phyloP scores from a whole-genome alignment of 306 rosid species.

The Astragalus membranaceus region DNA sequence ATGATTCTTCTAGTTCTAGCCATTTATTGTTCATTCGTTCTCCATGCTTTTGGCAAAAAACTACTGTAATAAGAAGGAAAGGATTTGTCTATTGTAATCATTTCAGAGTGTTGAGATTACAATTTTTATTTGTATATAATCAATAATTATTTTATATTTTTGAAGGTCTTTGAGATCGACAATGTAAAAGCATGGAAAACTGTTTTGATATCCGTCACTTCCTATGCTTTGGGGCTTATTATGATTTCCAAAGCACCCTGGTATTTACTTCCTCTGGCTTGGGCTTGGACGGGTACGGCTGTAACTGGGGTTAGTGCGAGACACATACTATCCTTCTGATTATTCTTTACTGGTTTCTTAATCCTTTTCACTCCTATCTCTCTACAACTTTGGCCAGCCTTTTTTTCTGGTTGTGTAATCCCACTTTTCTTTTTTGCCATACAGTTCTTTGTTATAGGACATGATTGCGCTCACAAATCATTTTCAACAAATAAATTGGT shows the following conservation, averaged over 20 bases:
- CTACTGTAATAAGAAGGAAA: not conserved
- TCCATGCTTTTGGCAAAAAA: not conserved
- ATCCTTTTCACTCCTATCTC: not conserved
- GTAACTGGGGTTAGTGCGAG: slow-evolving; percentile 79
- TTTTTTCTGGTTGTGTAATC: slow-evolving; percentile 20
- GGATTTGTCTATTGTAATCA: not conserved
- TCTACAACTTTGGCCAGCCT: not conserved
- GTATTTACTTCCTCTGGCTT: slow-evolving; percentile 97
- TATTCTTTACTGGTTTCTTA: not conserved
- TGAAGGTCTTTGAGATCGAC: slow-evolving; percentile 83
- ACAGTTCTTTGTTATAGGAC: slow-evolving; percentile 96
- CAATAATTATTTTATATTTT: not conserved
- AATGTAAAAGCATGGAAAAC: slow-evolving; percentile 77
- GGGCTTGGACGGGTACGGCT: slow-evolving; percentile 99
- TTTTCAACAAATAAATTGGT: slow-evolving; percentile 90
- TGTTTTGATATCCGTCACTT: slow-evolving; percentile 71
- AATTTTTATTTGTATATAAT: not conserved
- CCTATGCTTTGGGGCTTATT: slow-evolving; percentile 74
- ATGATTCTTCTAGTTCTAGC: not conserved
- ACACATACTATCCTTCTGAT: not conserved
- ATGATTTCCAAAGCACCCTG: slow-evolving; percentile 90
- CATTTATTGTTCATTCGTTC: not conserved
- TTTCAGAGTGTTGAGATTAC: not conserved
- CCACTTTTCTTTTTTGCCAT: slow-evolving; percentile 18
- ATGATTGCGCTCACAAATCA: slow-evolving; percentile 96